Base-by-base conservation (phyloP, 2,329 filamentous ascomycete genomes). In the Raffaelea deltoideospora region DNA sequence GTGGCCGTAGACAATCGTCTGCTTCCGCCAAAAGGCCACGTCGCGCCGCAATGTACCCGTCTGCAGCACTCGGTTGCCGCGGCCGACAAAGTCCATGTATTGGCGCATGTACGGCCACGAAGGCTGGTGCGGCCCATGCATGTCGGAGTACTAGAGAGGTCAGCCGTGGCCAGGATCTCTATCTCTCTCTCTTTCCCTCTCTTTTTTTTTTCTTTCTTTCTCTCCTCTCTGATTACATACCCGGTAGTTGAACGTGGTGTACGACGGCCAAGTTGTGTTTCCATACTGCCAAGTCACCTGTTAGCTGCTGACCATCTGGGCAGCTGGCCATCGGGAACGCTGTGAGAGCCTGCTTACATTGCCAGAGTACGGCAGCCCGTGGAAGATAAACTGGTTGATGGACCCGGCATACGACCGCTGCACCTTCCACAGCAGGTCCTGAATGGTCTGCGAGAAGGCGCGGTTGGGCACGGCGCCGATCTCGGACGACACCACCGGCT, bases 241-340 rank as follows among this genome's bases (percentile, higher is more conserved):
- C n/a, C n/a, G n/a, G 41, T 61, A 67, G 9, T 35, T 38, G 39
- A 67, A 67, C 0, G 62, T 52, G 1, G 57, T 58, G 35, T 56
- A 63, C 0, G 59, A 60, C 0, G 64, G 65, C 64, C 64, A 68
- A 0, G 64, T 65, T 1, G 64, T 66, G 34, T 59, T 57, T 0
- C 46, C 45, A 36, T 65, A 67, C 34, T 35, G 18, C 26, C 5
- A 8, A 5, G 24, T 14, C 22, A 30, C 10, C 24, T 10, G 9
- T 22, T 10, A 20, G 18, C 18, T 13, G 20, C 15, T 19, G 8
- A 18, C 15, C 23, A 29, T 35, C 15, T 8, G 2, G 4, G 15
- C 17, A 21, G 14, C n/a, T n/a, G n/a, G n/a, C n/a, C n/a, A n/a
- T n/a, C n/a, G n/a, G n/a, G n/a, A n/a, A n/a, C n/a, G n/a, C n/a